Conservation (phyloP, 352 stramenopile species). For the Pseudoperonospora humuli region DNA sequence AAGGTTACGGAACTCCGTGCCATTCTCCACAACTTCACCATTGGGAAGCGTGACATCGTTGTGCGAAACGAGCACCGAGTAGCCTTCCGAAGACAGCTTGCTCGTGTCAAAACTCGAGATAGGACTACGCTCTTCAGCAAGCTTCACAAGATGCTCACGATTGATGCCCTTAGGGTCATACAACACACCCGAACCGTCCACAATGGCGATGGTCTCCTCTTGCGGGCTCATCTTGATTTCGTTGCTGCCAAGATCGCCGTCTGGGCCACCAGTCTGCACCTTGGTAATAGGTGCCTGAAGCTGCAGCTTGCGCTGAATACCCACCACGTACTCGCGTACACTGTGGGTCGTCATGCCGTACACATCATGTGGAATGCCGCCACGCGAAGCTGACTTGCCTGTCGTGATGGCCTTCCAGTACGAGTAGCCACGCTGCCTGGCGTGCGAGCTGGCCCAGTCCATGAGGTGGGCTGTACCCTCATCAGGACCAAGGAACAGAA, state of each 20-base stretch:
- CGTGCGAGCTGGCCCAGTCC: constrained; percentile 92
- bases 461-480: constrained; percentile 97
- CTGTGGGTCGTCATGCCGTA: constrained; percentile 97
- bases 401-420: constrained; percentile 96
- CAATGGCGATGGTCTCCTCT: constrained; percentile 93
- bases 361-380: constrained; percentile 97
- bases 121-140: constrained; percentile 83
- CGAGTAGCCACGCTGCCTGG: constrained; percentile 88
- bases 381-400: constrained; percentile 90
- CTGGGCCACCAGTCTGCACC: constrained; percentile 94
- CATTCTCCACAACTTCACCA: constrained; percentile 85
- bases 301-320: constrained; percentile 87
- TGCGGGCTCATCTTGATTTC: constrained; percentile 95
- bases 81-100: constrained; percentile 61
- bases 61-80: constrained; percentile 57
- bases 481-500: constrained; percentile 96
- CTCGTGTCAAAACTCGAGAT: constrained; percentile 87
- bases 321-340: constrained; percentile 94
- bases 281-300: constrained; percentile 92
- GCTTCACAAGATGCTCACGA: constrained; percentile 86
- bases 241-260: constrained; percentile 97
- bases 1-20: constrained; percentile 92
- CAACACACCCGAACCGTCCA: constrained; percentile 90
- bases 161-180: constrained; percentile 93
- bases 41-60: constrained; percentile 65